Evolutionary conservation across 2,329 filamentous ascomycete genomes (phyloP).

Genomic region (Scedosporium dehoogii): DNA sequence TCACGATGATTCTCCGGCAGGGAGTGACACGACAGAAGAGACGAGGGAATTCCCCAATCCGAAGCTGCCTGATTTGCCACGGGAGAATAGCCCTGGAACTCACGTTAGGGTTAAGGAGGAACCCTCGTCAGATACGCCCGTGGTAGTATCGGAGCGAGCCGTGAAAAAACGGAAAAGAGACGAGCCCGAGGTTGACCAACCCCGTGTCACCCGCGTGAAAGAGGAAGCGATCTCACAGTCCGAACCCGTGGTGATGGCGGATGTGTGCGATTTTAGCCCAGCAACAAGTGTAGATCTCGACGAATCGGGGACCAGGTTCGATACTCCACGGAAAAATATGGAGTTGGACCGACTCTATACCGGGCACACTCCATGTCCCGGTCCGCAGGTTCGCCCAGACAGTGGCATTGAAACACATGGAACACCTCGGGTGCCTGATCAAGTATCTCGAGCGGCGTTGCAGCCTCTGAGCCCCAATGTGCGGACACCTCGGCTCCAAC

Average conservation of each 20-base stretch:
- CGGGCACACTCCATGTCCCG: neutral
- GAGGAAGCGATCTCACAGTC: constrained; percentile 20
- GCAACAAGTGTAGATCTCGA: constrained; percentile 52
- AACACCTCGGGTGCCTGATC: neutral
- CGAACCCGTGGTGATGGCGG: constrained; percentile 10
- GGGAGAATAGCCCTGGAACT: neutral
- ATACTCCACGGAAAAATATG: constrained; percentile 1
- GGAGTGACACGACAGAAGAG: constrained; percentile 15
- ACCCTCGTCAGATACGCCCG: constrained; percentile 40
- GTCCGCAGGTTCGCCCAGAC: neutral
- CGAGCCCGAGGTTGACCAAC: constrained; percentile 14
- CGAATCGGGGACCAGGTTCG: constrained; percentile 10
- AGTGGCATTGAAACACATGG: neutral
- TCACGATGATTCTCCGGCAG: constrained; percentile 13
- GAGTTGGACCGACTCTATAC: neutral
- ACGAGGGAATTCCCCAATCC: neutral
- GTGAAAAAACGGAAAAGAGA: constrained; percentile 37
- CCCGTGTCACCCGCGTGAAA: constrained; percentile 28
- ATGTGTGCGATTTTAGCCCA: constrained; percentile 20
- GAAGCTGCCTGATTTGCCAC: neutral
- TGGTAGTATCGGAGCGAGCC: constrained; percentile 39
- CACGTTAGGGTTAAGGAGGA: constrained; percentile 34
- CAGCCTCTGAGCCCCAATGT: constrained; percentile 1
- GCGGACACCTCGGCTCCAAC: neutral
- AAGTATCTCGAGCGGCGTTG: neutral